A percentile compares a stretch with the other conserved stretches of the same genome.
phyloP scores from a whole-genome alignment of 768 basidiomycete species.

The Collybia sordida region DNA sequence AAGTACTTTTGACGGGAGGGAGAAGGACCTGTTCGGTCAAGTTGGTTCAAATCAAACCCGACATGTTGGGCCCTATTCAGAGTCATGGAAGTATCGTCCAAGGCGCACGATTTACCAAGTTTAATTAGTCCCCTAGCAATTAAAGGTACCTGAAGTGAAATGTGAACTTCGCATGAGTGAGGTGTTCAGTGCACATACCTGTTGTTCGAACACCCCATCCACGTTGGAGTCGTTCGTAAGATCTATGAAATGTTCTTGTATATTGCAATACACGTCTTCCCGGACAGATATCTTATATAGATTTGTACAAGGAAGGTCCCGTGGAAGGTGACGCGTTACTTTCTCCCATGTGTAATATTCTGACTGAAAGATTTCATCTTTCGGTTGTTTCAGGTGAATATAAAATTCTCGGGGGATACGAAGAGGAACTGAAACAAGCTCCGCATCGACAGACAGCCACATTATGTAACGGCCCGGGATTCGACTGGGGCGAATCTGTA shows the following conservation, averaged over 20 bases:
- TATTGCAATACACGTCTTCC: slow-evolving; percentile 81
- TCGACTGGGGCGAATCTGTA: slow-evolving; percentile 82
- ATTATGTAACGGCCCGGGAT: slow-evolving; percentile 81
- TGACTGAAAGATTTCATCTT: slow-evolving; percentile 59
- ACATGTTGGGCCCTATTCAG: slow-evolving; percentile 79
- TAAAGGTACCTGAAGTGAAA: slow-evolving; percentile 66
- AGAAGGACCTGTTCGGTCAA: slow-evolving; percentile 61
- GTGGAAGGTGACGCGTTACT: slow-evolving; percentile 76
- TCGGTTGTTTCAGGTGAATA: slow-evolving; percentile 79
- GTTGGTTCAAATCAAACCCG: slow-evolving; percentile 82
- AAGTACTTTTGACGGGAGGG: slow-evolving; percentile 71
- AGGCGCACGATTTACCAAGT: slow-evolving; percentile 80
- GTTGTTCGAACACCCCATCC: slow-evolving; percentile 91
- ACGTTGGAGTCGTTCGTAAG: slow-evolving; percentile 93
- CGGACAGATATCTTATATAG: slow-evolving; percentile 82
- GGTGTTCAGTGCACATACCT: slow-evolving; percentile 47
- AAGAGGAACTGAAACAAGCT: slow-evolving; percentile 77
- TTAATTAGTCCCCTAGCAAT: slow-evolving; percentile 77
- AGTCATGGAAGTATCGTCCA: slow-evolving; percentile 64
- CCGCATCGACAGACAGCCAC: slow-evolving; percentile 84
- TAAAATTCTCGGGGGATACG: slow-evolving; percentile 93
- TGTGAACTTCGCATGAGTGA: neutral
- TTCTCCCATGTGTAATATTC: slow-evolving; percentile 72
- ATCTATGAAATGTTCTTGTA: slow-evolving; percentile 89
- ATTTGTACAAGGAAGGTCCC: slow-evolving; percentile 72